phyloP scores from a whole-genome alignment of 352 stramenopile species.

The Pythium brachiatum region DNA sequence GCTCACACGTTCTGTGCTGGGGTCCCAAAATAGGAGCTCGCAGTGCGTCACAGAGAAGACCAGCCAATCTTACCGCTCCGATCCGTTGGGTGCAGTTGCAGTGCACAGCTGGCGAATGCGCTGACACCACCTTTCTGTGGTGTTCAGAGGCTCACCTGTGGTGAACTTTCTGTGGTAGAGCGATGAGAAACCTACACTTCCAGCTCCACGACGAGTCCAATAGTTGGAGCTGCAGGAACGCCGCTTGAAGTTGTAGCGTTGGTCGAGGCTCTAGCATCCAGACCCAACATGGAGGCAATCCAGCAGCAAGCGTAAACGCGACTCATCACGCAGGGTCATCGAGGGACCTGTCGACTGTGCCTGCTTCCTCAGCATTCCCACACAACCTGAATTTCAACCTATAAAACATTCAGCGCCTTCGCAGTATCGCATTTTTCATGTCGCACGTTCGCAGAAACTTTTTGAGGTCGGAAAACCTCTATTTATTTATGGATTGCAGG shows the following conservation, averaged over 20 bases:
- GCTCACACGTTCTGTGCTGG: not conserved
- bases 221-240: not conserved
- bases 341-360: too few relatives aligned
- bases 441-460: not conserved
- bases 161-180: not conserved
- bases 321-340: too few relatives aligned
- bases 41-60: not conserved
- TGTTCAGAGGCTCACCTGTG: not conserved
- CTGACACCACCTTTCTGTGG: not conserved
- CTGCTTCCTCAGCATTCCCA: not conserved
- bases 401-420: not conserved
- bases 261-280: too few relatives aligned
- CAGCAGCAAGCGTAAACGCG: not conserved
- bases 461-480: not conserved
- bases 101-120: not conserved
- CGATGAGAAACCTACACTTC: not conserved
- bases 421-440: not conserved
- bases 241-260: not conserved
- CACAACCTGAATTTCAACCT: not conserved
- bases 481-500: not conserved
- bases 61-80: not conserved
- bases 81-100: not conserved
- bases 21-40: not conserved
- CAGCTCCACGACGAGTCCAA: not conserved
- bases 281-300: too few relatives aligned